A percentile compares a stretch with the other conserved stretches of the same genome.
Evolutionary conservation across 1,139 yeast species (phyloP).

Genomic region (Meyerozyma elateridarum): DNA sequence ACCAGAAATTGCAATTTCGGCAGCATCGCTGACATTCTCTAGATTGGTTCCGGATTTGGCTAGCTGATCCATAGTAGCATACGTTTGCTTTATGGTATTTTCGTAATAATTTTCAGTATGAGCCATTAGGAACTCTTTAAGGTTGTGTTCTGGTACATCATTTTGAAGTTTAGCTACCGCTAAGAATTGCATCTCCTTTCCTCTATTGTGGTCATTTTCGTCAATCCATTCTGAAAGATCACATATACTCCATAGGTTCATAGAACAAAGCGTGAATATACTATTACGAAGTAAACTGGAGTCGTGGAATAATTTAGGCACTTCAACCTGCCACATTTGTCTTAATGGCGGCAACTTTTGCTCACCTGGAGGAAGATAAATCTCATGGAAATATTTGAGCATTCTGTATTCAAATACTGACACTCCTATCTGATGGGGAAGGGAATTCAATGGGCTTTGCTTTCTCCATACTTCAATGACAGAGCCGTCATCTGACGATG

Average conservation of each 20-base stretch:
- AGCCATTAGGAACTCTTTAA: conserved; percentile 4
- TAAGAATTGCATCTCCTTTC: neutral
- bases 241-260: conserved; percentile 17
- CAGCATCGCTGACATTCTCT: conserved; percentile 11
- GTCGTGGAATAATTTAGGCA: conserved; percentile 14
- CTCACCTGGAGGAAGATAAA: conserved; percentile 4
- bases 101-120: neutral
- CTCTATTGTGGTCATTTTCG: conserved; percentile 6
- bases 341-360: conserved; percentile 4
- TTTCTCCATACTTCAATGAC: neutral
- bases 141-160: neutral
- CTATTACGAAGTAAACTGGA: conserved; percentile 21
- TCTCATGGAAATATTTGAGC: conserved; percentile 5
- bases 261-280: conserved; percentile 21
- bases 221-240: conserved; percentile 10
- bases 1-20: conserved; percentile 21
- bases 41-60: conserved; percentile 11
- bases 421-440: conserved; percentile 5
- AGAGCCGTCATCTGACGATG: neutral
- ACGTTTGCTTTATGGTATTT: conserved; percentile 7
- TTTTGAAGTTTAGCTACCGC: neutral
- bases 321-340: conserved; percentile 5
- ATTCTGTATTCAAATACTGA: conserved; percentile 6
- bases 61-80: conserved; percentile 6
- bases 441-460: conserved; percentile 4